Evolutionary conservation across 352 stramenopile species (phyloP), one percentile per base, ranked within the genome.

Genomic region (Phytopythium delawarense): DNA sequence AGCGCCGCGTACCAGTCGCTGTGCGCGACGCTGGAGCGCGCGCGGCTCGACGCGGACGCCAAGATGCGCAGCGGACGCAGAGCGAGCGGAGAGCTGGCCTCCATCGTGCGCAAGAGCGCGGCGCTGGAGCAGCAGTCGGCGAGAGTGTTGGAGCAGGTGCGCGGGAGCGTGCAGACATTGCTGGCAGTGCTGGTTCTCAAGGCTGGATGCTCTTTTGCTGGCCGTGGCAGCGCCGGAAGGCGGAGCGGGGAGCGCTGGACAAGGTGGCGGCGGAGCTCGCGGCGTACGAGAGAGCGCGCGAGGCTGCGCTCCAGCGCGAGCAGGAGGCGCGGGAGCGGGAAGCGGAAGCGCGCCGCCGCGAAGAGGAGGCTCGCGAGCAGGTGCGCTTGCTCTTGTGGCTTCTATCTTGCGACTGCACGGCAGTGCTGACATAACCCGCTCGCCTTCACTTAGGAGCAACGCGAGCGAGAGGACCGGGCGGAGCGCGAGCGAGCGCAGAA

Each of bases 1-100:
- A 89, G 79, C 39, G 60, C 59, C 2, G 81, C 83, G 39, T 89
- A 92, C 59, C 70, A 81, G 34, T n/a, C 59, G 58, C 69, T 92
- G 40, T 90, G 78, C 28, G 64, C 79, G 45, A 89, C 77, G 34
- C 65, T 92, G 54, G 75, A 90, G 61, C 69, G 64, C 23, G 74
- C 80, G 32, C 83, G 81, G 23, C 61, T 72, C 15, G 70, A 89
- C 23, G 83, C 83, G 0, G 79, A 87, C 21, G 57, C 63, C 12
- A 72, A 84, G 62, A 59, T 92, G 39, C 64, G 65, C 23, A 20
- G 56, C 30, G 23, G 39, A 78, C 40, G 70, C 67, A 21, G 35
- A 46, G 59, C 44, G 63, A 62, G 32, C 64, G 53, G 63, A 25
- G 54, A 51, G 9, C 51, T 79, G 9, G 42, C 67, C 21, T 69